Evolutionary conservation across 495 filamentous ascomycete species (phyloP), one percentile per base, ranked within the genome.

Genomic region (Lindgomyces ingoldianus): DNA sequence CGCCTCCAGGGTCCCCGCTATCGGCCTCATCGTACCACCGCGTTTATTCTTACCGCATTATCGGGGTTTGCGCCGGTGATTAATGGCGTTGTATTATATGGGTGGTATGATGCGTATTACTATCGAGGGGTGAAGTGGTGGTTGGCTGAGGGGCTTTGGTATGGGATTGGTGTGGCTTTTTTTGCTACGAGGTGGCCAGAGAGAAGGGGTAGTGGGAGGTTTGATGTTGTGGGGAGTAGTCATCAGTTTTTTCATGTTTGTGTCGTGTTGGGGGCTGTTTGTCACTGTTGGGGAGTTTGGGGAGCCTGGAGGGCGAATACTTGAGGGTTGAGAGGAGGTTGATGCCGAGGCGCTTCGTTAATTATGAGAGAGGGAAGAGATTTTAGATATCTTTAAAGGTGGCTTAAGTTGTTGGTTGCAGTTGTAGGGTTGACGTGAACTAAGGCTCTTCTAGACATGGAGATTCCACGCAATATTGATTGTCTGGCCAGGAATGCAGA

Each of bases 21-120:
- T 62, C 75, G 74, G 3, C 66, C 68, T 1, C 75, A 74, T 57
- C 77, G 74, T 46, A 73, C 74, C 12, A 60, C 74, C 11, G 75
- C 76, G 10, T 81, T 82, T 49, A 72, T 84, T 19, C 65, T 69
- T 11, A 82, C 80, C 0, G 81, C 76, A 0, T 51, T 82, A 19
- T 81, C 78, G 11, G 80, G 77, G 0, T 74, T 83, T 30, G 76
- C 76, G 22, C 81, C 81, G 0, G 77, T 83, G 9, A 66, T 75
- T 9, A 81, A 84, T 70, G 80, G 76, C 2, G 70, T 79, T 29
- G 60, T 49, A 22, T 62, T 79, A 21, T 81, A 77, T 57, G 79
- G 79, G 0, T 74, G 70, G 39, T 33, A 50, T 4, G 71, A 79
- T 24, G 76, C 81, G 70, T 67, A 61, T 58, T 75, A 73, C 56